Conservation (phyloP, 805 yeast genomes). For the Candida parachauliodes region DNA sequence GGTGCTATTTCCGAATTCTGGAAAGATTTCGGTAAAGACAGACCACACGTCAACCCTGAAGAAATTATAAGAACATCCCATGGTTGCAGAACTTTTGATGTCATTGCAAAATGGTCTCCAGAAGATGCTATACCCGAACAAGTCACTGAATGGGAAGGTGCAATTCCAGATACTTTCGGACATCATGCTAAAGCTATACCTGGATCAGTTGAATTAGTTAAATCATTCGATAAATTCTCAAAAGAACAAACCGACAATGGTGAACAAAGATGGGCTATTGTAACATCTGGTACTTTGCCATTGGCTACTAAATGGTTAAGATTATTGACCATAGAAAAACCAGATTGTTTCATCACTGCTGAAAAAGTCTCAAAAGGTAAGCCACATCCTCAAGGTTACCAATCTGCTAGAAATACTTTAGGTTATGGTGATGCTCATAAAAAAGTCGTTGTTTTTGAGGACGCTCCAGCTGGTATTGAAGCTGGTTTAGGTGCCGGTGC, state of each 20-base stretch:
- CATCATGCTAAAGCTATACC: conserved; percentile 70
- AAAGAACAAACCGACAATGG: conserved; percentile 38
- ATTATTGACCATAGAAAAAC: conserved; percentile 56
- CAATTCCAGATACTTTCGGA: conserved; percentile 70
- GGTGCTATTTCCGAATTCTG: conserved; percentile 81
- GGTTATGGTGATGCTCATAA: conserved; percentile 33
- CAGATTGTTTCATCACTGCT: conserved; percentile 78
- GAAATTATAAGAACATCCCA: conserved; percentile 72
- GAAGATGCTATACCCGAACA: conserved; percentile 65
- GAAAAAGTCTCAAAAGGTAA: conserved; percentile 76
- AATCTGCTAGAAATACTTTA: conserved; percentile 49
- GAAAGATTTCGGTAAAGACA: conserved; percentile 65
- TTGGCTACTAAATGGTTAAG: conserved; percentile 79
- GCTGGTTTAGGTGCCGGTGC: conserved; percentile 87
- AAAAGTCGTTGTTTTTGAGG: conserved; percentile 72
- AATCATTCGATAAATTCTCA: conserved; percentile 48
- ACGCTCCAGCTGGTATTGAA: conserved; percentile 82
- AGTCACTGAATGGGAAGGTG: conserved; percentile 63
- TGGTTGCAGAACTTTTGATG: conserved; percentile 82
- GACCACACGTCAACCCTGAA: conserved; percentile 66
- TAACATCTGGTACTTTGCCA: conserved; percentile 76
- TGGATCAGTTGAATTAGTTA: conserved; percentile 67
- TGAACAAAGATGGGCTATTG: conserved; percentile 74
- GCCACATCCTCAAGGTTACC: conserved; percentile 85
- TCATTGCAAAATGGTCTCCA: conserved; percentile 70